Conservation (phyloP, 2,329 filamentous ascomycete genomes). For the Fusarium palustre region DNA sequence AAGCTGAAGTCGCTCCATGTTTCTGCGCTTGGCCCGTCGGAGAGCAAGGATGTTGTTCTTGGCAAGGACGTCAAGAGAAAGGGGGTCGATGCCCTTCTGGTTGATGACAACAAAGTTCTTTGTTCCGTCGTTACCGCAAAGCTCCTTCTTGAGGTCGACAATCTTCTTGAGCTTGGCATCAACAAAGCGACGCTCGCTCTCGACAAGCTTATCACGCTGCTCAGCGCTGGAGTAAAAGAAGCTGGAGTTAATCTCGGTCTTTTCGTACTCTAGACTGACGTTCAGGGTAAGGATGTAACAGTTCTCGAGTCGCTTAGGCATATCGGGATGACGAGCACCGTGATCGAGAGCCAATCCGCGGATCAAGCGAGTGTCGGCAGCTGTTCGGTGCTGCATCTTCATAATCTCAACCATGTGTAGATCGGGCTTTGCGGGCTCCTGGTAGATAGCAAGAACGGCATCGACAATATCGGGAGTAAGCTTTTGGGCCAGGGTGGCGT, state of each 20-base stretch:
- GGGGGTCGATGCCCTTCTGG: conserved; percentile 98
- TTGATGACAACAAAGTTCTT: conserved; percentile 99
- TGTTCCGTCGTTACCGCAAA: conserved; percentile 91
- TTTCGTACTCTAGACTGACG: conserved; percentile 97
- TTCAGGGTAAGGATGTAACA: conserved; percentile 95
- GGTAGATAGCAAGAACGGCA: conserved; percentile 93
- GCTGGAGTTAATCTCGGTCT: conserved; percentile 98
- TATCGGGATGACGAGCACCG: conserved; percentile 95
- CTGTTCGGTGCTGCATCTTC: conserved; percentile 99
- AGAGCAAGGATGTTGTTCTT: conserved; percentile 98
- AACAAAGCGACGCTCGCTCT: conserved; percentile 95
- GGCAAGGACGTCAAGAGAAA: conserved; percentile 93
- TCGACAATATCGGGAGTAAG: conserved; percentile 97
- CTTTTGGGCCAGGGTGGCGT: conserved; percentile 86
- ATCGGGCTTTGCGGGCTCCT: conserved; percentile 90
- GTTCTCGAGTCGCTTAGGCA: conserved; percentile 97
- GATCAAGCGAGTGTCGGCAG: conserved; percentile 96
- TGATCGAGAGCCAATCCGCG: conserved; percentile 93
- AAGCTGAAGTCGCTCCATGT: conserved; percentile 98
- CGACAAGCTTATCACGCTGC: conserved; percentile 96
- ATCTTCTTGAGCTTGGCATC: conserved; percentile 98
- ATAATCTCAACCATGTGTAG: conserved; percentile 99
- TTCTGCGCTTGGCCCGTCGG: conserved; percentile 93
- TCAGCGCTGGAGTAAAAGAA: conserved; percentile 99
- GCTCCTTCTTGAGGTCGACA: conserved; percentile 96